These are phyloP conservation scores for Auricularia heimuer DNA, from an alignment of 768 basidiomycete genomes.

Conservation along the genomic window DNA sequence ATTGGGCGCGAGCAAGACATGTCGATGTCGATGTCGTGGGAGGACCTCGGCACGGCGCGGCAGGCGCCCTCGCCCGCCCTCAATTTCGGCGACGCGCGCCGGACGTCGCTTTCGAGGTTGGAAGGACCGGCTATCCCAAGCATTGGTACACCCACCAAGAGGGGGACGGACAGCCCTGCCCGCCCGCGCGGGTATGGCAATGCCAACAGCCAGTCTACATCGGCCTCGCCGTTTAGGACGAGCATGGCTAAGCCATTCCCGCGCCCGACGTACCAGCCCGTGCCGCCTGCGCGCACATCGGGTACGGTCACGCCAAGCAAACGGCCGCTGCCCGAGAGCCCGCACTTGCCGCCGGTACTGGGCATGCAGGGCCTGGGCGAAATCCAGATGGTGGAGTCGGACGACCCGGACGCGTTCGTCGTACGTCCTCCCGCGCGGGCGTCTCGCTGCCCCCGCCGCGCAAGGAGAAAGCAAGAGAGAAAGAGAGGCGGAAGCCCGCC, in stretches of 20 bases:
- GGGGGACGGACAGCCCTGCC: neutral
- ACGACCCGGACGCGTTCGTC: slow-evolving; percentile 1
- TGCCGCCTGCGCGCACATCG: neutral
- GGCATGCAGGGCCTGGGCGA: neutral
- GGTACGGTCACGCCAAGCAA: neutral
- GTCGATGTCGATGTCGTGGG: slow-evolving; percentile 1
- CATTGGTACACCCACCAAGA: neutral
- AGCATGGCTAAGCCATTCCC: neutral
- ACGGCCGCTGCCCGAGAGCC: neutral
- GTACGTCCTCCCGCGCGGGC: neutral
- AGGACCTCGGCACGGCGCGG: neutral
- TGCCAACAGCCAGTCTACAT: neutral
- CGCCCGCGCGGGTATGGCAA: neutral
- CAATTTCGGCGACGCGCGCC: neutral
- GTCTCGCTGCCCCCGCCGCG: neutral
- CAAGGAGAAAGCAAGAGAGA: neutral
- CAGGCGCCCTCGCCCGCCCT: neutral
- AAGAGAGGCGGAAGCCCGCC: neutral
- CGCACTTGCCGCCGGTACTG: neutral
- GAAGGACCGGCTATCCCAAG: neutral
- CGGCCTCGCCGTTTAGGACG: neutral
- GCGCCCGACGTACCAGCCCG: neutral
- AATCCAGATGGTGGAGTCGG: neutral
- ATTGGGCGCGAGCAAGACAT: neutral
- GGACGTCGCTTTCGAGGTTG: neutral